Evolutionary conservation across 2,329 filamentous ascomycete genomes (phyloP).

Genomic region (Ophiocordyceps polyrhachis-furcata): DNA sequence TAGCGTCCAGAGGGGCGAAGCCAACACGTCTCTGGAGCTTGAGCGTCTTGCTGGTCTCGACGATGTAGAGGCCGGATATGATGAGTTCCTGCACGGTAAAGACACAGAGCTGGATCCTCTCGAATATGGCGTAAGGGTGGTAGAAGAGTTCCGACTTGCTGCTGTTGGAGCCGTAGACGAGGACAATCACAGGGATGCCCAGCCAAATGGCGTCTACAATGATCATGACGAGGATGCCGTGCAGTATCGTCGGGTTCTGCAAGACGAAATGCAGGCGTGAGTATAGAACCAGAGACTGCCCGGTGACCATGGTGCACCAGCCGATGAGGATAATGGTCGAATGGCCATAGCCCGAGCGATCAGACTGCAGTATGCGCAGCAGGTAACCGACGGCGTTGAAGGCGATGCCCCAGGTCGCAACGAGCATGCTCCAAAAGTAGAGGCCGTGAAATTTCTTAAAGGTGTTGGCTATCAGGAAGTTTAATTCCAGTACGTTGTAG

Average conservation of each 20-base stretch:
- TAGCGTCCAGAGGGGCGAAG: slow-evolving; percentile 3
- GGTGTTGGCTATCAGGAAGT: slow-evolving; percentile 9
- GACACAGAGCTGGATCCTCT: slow-evolving; percentile 34
- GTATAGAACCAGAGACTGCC: slow-evolving; percentile 41
- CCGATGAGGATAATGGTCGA: slow-evolving; percentile 12
- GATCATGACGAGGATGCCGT: slow-evolving; percentile 36
- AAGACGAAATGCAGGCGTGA: slow-evolving; percentile 42
- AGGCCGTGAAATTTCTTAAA: slow-evolving; percentile 10
- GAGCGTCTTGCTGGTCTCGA: slow-evolving; percentile 29
- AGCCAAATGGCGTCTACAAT: slow-evolving; percentile 31
- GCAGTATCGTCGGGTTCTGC: slow-evolving; percentile 27
- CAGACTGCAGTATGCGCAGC: slow-evolving; percentile 15
- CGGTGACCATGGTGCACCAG: slow-evolving; percentile 35
- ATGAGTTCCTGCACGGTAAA: slow-evolving; percentile 37
- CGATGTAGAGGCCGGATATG: slow-evolving; percentile 33
- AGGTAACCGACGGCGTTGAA: slow-evolving; percentile 24
- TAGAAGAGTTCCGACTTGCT: slow-evolving; percentile 6
- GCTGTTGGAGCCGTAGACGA: slow-evolving; percentile 33
- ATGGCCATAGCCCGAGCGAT: slow-evolving; percentile 4
- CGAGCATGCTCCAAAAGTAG: slow-evolving; percentile 15
- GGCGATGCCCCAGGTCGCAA: slow-evolving; percentile 10
- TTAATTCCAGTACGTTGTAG: slow-evolving; percentile 12
- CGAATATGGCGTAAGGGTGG: slow-evolving; percentile 22
- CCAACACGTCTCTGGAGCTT: slow-evolving; percentile 17
- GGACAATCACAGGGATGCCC: slow-evolving; percentile 32